These are phyloP conservation scores for Cryptococcus sp. DNA, from an alignment of 1,284 basidiomycete genomes.

Conservation along the genomic window DNA sequence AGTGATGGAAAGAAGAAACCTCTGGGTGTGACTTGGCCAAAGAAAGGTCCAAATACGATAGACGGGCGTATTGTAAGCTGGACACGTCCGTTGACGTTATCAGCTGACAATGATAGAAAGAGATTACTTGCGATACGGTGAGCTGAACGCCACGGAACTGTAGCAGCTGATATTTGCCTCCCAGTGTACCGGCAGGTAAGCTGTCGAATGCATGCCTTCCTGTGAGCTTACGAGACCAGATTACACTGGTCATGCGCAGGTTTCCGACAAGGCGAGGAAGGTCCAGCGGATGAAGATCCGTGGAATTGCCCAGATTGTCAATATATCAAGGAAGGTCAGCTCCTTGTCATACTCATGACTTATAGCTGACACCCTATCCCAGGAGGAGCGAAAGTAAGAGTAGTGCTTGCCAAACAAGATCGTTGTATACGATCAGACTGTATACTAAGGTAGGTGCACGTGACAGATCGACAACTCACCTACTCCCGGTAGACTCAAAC, in stretches of 20 bases:
- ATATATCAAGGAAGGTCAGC: not conserved
- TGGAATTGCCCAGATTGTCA: not conserved
- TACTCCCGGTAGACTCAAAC: too few species aligned
- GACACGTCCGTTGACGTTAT: too few species aligned
- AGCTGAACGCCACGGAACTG: not conserved
- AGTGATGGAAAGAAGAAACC: not conserved
- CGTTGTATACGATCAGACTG: slow-evolving; percentile 1
- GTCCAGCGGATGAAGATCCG: not conserved
- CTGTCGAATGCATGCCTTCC: not conserved
- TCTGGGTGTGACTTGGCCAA: not conserved
- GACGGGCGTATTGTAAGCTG: not conserved
- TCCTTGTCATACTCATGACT: not conserved
- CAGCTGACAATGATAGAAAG: not conserved
- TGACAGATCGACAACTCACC: too few species aligned
- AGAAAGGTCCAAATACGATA: not conserved
- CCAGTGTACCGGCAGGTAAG: not conserved
- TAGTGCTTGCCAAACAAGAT: not conserved
- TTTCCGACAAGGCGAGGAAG: not conserved
- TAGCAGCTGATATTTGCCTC: not conserved
- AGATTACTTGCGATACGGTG: not conserved
- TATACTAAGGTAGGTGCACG: not conserved
- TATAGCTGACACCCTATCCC: not conserved
- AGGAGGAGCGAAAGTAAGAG: not conserved
- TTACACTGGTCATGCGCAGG: slow-evolving; percentile 2
- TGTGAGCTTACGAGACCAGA: not conserved